These are phyloP conservation scores for Suillus fuscotomentosus DNA, from an alignment of 768 basidiomycete species.

Conservation along the genomic window DNA sequence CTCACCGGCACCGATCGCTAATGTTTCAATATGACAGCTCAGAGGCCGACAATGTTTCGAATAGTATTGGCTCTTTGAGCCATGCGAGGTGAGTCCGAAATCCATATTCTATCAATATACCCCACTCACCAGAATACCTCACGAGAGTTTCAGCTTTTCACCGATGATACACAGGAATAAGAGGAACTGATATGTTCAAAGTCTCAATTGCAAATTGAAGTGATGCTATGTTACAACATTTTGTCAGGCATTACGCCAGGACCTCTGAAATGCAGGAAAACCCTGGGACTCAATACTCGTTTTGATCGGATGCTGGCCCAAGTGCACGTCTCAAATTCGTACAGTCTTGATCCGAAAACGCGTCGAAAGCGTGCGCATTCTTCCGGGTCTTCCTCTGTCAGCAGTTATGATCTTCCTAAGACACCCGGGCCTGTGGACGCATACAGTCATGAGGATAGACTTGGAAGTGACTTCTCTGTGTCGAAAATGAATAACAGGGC, in stretches of 20 bases:
- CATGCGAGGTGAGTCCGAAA: background rate
- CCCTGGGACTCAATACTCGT: constrained; percentile 51
- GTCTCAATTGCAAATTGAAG: background rate
- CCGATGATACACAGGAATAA: constrained; percentile 7
- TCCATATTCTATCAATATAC: too few species aligned
- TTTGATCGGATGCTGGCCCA: constrained; percentile 69
- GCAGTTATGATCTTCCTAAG: constrained; percentile 39
- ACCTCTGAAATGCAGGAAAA: constrained; percentile 47
- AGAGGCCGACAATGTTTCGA: background rate
- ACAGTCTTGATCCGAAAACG: constrained; percentile 16
- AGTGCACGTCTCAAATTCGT: constrained; percentile 42
- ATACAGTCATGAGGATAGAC: constrained; percentile 32
- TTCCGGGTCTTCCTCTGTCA: constrained; percentile 44
- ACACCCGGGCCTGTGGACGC: constrained; percentile 44
- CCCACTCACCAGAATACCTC: background rate
- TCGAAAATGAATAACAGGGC: constrained; percentile 37
- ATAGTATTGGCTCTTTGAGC: background rate
- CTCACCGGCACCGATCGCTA: background rate
- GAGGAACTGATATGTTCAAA: background rate
- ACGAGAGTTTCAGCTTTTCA: constrained; percentile 8
- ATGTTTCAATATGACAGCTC: background rate
- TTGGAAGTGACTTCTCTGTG: constrained; percentile 41
- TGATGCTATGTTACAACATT: background rate
- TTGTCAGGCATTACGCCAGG: constrained; percentile 7
- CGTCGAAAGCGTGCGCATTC: constrained; percentile 36